A percentile compares a stretch with the other conserved stretches of the same genome.
Evolutionary conservation across 805 yeast genomes (phyloP).

Genomic region (Suhomyces sp.): DNA sequence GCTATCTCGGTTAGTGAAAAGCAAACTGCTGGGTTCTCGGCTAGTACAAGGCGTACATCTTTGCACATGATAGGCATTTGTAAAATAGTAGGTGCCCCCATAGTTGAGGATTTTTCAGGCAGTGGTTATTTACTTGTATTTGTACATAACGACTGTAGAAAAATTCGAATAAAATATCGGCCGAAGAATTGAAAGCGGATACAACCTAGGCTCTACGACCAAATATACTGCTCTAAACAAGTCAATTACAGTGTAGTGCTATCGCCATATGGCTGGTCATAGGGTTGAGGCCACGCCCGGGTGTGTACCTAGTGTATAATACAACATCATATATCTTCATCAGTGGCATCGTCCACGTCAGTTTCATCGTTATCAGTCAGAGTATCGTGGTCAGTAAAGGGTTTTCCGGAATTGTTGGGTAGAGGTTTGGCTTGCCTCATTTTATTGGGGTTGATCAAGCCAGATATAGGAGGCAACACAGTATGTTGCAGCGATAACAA

Average conservation of each 20-base stretch:
- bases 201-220: not conserved
- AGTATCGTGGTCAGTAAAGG: not conserved
- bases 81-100: not conserved
- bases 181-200: not conserved
- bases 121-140: not conserved
- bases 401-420: not conserved
- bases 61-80: not conserved
- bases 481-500: constrained; percentile 1
- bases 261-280: too few species aligned
- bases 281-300: not conserved
- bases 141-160: not conserved
- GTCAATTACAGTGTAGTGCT: not conserved
- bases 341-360: constrained; percentile 14
- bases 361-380: constrained; percentile 14
- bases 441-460: constrained; percentile 5
- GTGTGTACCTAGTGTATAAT: not conserved
- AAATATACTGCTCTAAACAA: not conserved
- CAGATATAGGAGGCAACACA: constrained; percentile 9
- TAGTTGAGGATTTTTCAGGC: not conserved
- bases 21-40: too few species aligned
- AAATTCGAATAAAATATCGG: not conserved
- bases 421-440: constrained; percentile 5
- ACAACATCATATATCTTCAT: constrained; percentile 8
- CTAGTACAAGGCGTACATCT: not conserved
- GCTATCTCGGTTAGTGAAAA: not conserved